Conservation (phyloP, 2,329 filamentous ascomycete species). For the Orbilia ellipsospora region DNA sequence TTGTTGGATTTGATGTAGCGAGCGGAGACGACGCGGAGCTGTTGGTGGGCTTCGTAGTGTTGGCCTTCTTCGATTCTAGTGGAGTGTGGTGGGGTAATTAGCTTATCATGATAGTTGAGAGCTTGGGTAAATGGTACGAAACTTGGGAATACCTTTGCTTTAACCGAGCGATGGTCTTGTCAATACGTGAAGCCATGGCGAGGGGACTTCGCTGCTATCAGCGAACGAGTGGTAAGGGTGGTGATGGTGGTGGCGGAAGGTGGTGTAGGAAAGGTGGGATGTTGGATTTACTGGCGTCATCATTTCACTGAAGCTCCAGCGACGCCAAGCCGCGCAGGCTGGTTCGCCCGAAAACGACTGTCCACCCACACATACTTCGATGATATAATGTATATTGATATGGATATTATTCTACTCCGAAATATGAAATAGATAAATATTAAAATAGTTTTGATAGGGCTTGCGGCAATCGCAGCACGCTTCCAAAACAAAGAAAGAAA, state of each 20-base stretch:
- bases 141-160: conserved; percentile 73
- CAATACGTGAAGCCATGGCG: conserved; percentile 69
- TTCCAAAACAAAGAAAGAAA: not conserved
- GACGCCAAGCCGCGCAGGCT: conserved; percentile 27
- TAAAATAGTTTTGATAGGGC: too few relatives aligned
- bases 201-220: not conserved
- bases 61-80: conserved; percentile 85
- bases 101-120: conserved; percentile 24
- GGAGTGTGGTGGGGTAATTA: conserved; percentile 35
- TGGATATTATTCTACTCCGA: not conserved
- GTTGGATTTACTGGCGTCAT: conserved; percentile 44
- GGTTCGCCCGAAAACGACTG: too few relatives aligned
- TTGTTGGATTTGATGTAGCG: conserved; percentile 90
- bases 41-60: conserved; percentile 98
- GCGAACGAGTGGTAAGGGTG: not conserved
- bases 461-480: too few relatives aligned
- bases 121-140: conserved; percentile 21
- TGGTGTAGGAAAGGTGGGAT: conserved; percentile 47
- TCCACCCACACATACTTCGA: too few relatives aligned
- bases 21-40: conserved; percentile 92
- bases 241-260: conserved; percentile 3
- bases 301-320: conserved; percentile 25
- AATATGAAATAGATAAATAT: not conserved
- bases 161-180: conserved; percentile 78
- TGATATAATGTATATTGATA: too few relatives aligned